Conservation (phyloP, 345 rosid species). For the Acer yangbiense region DNA sequence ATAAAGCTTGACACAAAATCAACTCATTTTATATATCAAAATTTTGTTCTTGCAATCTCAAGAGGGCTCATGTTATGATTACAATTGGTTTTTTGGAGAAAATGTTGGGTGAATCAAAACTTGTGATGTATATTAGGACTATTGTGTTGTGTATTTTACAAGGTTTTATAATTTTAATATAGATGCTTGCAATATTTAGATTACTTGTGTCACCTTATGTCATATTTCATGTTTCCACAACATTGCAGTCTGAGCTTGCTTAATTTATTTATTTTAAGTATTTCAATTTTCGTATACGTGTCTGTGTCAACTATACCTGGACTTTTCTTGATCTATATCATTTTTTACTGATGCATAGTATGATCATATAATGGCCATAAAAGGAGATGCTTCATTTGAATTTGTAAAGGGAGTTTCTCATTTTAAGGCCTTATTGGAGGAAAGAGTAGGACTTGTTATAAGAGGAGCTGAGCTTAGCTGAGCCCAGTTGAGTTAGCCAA, state of each 20-base stretch:
- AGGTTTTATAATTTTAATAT: not conserved
- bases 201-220: not conserved
- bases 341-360: not conserved
- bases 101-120: not conserved
- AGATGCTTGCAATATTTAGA: not conserved
- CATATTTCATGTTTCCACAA: not conserved
- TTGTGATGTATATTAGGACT: not conserved
- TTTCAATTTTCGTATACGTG: too few relatives aligned
- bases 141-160: not conserved
- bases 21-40: not conserved
- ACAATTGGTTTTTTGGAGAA: not conserved
- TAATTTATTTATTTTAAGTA: not conserved
- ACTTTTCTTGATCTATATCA: not conserved
- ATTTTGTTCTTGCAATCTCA: not conserved
- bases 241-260: too few relatives aligned
- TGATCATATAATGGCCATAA: constrained; percentile 8
- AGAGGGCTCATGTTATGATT: not conserved
- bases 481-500: constrained; percentile 21
- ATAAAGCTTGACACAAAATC: not conserved
- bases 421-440: constrained; percentile 16
- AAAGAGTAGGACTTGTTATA: constrained; percentile 4
- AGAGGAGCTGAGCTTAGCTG: constrained; percentile 18
- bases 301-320: not conserved
- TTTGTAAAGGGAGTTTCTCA: constrained; percentile 14
- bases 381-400: constrained; percentile 18